Evolutionary conservation across 164 flowering plant genomes (phyloP).

Genomic region (Echeveria elegans): DNA sequence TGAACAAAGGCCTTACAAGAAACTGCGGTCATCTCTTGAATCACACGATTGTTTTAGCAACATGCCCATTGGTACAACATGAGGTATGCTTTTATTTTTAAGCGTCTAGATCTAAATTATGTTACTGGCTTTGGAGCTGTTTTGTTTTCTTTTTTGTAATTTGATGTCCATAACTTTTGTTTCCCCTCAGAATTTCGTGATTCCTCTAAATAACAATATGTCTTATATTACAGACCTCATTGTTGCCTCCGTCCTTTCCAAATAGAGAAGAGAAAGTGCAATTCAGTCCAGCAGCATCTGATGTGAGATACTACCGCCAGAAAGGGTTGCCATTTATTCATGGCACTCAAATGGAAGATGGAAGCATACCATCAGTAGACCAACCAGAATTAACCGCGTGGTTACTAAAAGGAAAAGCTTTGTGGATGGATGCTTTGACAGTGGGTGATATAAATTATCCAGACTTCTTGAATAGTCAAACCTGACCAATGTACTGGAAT

Average conservation of each 20-base stretch:
- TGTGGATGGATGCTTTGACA: conserved; percentile 40
- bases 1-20: too few relatives aligned
- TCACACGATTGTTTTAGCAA: conserved; percentile 39
- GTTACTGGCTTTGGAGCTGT: too few relatives aligned
- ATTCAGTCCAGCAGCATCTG: conserved; percentile 66
- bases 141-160: background rate
- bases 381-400: conserved; percentile 84
- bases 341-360: conserved; percentile 61
- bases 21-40: background rate
- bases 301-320: conserved; percentile 81
- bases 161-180: background rate
- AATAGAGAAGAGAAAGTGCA: conserved; percentile 47
- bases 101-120: background rate
- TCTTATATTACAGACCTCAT: conserved; percentile 42
- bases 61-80: conserved; percentile 68
- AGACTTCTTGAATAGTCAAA: background rate
- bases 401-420: conserved; percentile 51
- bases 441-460: conserved; percentile 15
- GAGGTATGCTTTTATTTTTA: conserved; percentile 38
- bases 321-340: conserved; percentile 87
- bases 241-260: conserved; percentile 44
- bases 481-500: background rate
- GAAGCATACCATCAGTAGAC: conserved; percentile 37
- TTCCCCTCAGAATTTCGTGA: background rate
- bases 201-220: background rate